These are phyloP conservation scores for Pythium diclinum DNA, from an alignment of 352 stramenopile species.

Conservation along the genomic window DNA sequence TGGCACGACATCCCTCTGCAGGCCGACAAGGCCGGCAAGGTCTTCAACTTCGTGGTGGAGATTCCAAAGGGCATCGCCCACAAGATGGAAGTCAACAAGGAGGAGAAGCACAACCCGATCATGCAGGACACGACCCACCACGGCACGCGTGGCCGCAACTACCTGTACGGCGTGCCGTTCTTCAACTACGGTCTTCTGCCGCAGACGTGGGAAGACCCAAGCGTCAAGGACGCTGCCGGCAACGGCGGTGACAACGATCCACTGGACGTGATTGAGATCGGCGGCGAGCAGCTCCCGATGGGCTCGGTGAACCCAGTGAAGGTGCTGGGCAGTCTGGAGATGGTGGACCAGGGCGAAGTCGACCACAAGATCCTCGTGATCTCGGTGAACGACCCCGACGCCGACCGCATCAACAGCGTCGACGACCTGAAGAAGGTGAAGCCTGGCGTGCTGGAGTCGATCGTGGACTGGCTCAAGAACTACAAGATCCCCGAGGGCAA, in stretches of 20 bases:
- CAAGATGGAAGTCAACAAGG: conserved; percentile 99
- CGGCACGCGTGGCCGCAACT: conserved; percentile 91
- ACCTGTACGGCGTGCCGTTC: conserved; percentile 96
- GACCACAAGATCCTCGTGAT: conserved; percentile 99
- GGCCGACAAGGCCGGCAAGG: conserved; percentile 47
- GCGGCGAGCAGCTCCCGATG: conserved; percentile 88
- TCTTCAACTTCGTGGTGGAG: conserved; percentile 98
- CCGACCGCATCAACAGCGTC: conserved; percentile 80
- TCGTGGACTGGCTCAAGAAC: conserved; percentile 96
- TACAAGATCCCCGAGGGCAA: conserved; percentile 99
- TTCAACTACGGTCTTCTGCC: conserved; percentile 99
- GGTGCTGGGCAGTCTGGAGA: conserved; percentile 95
- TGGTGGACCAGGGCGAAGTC: conserved; percentile 98
- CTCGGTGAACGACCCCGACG: conserved; percentile 85
- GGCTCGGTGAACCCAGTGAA: conserved; percentile 96
- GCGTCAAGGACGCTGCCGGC: conserved; percentile 73
- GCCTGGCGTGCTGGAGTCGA: conserved; percentile 84
- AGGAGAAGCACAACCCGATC: conserved; percentile 94
- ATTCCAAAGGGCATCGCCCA: conserved; percentile 96
- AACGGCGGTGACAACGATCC: conserved; percentile 98
- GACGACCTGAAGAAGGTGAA: conserved; percentile 91
- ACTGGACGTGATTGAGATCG: conserved; percentile 99
- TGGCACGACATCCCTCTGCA: conserved; percentile 97
- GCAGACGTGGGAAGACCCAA: conserved; percentile 99
- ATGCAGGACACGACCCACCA: conserved; percentile 98